Percentiles rank a stretch among this genome's conserved stretches.
Conservation (phyloP, 2,329 filamentous ascomycete genomes). For the Trichoderma sp. region DNA sequence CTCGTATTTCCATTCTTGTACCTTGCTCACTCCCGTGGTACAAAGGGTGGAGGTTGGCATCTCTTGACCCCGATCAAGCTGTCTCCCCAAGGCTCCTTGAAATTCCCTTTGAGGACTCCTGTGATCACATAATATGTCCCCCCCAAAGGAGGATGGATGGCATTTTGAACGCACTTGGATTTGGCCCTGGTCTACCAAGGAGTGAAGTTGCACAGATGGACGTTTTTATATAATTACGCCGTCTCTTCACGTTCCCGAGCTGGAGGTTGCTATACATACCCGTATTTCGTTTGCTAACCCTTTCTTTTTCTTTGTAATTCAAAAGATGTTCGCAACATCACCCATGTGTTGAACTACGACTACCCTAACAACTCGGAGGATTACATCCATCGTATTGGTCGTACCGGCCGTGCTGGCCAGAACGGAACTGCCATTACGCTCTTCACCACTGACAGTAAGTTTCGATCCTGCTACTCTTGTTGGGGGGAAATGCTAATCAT, state of each 20-base stretch:
- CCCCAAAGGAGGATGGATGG: constrained; percentile 45
- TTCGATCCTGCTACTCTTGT: background rate
- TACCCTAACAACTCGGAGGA: constrained; percentile 99
- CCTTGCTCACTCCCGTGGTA: constrained; percentile 61
- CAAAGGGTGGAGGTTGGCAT: constrained; percentile 74
- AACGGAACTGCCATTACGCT: constrained; percentile 96
- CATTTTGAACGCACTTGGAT: constrained; percentile 59
- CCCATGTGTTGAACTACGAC: constrained; percentile 99
- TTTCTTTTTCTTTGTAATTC: constrained; percentile 40
- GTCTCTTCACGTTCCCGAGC: constrained; percentile 50
- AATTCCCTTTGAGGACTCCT: constrained; percentile 51
- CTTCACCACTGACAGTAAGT: constrained; percentile 99
- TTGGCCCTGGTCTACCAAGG: constrained; percentile 58
- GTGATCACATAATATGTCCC: constrained; percentile 51
- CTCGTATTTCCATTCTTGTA: constrained; percentile 77
- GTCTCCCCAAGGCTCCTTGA: constrained; percentile 59
- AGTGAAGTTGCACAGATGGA: constrained; percentile 55
- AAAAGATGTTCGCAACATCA: constrained; percentile 99
- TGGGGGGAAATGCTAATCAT: constrained; percentile 39
- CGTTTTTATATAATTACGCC: constrained; percentile 49
- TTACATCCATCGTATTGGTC: constrained; percentile 95
- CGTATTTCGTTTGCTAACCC: constrained; percentile 72
- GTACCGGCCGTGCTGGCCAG: constrained; percentile 92
- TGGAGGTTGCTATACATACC: constrained; percentile 62
- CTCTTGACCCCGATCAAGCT: constrained; percentile 76